Evolutionary conservation across 179 eudicot genomes (phyloP).

Genomic region (Amaranthus tricolor): DNA sequence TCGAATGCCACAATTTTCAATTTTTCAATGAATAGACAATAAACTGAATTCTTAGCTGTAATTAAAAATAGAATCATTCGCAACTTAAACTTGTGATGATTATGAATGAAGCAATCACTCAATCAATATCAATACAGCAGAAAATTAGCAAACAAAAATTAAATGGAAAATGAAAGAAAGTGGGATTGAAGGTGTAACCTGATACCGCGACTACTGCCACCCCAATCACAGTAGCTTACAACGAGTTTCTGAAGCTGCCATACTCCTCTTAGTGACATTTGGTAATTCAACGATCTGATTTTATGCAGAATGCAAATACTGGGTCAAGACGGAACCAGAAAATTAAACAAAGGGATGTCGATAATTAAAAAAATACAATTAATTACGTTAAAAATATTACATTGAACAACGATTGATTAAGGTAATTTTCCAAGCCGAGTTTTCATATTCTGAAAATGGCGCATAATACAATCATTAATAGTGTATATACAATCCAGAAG

Average conservation of each 20-base stretch:
- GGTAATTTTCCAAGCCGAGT: too few relatives aligned
- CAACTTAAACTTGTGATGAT: slow-evolving; percentile 1
- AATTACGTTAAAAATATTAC: too few relatives aligned
- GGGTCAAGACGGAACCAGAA: too few relatives aligned
- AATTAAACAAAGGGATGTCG: too few relatives aligned
- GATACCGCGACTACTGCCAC: slow-evolving; percentile 65
- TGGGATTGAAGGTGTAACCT: slow-evolving; percentile 25
- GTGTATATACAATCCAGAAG: too few relatives aligned
- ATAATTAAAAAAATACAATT: too few relatives aligned
- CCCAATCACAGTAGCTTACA: slow-evolving; percentile 60
- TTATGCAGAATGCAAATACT: too few relatives aligned
- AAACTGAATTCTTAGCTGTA: background rate
- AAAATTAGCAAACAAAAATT: background rate
- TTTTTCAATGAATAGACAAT: background rate
- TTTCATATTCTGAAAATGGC: too few relatives aligned
- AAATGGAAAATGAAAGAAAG: background rate
- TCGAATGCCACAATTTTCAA: background rate
- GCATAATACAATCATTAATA: too few relatives aligned
- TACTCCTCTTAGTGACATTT: slow-evolving; percentile 53
- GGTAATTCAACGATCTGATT: too few relatives aligned
- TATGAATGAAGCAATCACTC: background rate
- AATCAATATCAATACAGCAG: background rate
- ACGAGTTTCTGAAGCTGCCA: slow-evolving; percentile 61
- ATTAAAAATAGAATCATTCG: background rate
- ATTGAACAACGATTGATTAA: too few relatives aligned